Evolutionary conservation across 2,329 filamentous ascomycete species (phyloP), one percentile per base, ranked within the genome.

Genomic region (Botrytis aclada): DNA sequence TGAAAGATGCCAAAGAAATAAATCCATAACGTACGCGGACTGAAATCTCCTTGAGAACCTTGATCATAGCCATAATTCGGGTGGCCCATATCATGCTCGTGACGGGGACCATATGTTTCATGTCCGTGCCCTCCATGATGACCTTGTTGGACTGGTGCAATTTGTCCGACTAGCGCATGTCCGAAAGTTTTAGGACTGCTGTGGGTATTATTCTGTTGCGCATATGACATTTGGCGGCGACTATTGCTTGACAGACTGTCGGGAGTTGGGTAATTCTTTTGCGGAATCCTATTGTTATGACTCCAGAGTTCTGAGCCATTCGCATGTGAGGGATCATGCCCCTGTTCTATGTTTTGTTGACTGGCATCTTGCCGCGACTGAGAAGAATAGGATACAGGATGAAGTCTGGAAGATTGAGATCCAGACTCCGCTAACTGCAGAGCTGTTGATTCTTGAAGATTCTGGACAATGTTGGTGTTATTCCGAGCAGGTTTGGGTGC

Each of bases 161-260:
- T n/a, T 41, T 71, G 60, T 7, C 45, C 70, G 22, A 61, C 29
- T 32, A 56, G 70, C 18, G 51, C 41, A 60, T 72, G 70, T 4
- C 39, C 39, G 22, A 47, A 72, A 32, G 62, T 8, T 69, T 72
- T 66, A 16, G 47, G 70, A 25, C 54, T 67, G 39, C 29, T 37
- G 32, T 67, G 70, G 45, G 70, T 22, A 47, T 72, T 72, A 9
- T 67, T 67, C 12, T 67, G 70, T 20, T 32, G 32, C 20, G 62
- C 70, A 60, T 67, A 72, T 37, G 62, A n/a, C 70, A 72, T 47
- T 69, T 72, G 70, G 10, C 62, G 70, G 12, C 70, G 62, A 47
- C 70, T 72, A 20, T 72, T 72, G 34, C 70, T 67, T 29, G 70
- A 69, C n/a, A 72, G 12, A 47, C 70, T 72, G 60, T 72, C 70